Evolutionary conservation across 768 basidiomycete genomes (phyloP).

Genomic region (Arthromyces matolae): DNA sequence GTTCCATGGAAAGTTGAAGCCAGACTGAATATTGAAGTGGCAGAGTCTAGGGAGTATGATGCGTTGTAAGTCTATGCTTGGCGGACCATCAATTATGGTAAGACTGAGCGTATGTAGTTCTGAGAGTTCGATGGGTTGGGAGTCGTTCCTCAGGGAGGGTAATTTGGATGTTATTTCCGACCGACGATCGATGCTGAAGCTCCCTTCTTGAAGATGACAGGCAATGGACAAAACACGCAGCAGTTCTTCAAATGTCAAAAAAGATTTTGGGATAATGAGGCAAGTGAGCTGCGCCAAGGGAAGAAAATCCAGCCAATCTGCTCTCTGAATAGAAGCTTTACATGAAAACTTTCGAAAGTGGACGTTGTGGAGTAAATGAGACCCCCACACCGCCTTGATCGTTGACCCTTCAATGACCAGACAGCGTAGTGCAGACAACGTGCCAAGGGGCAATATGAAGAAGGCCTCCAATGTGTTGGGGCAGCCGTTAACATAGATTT

Average conservation of each 20-base stretch:
- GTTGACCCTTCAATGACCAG: neutral
- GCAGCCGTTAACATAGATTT: neutral
- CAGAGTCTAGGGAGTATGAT: conserved; percentile 5
- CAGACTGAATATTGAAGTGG: neutral
- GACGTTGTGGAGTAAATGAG: neutral
- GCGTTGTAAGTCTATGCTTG: neutral
- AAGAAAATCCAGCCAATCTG: conserved; percentile 2
- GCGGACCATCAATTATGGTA: neutral
- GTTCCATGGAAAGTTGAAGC: neutral
- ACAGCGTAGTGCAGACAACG: neutral
- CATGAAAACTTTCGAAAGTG: neutral
- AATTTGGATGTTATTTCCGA: neutral
- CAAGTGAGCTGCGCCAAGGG: conserved; percentile 6
- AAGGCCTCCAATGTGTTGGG: neutral
- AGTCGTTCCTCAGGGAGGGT: neutral
- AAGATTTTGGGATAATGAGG: neutral
- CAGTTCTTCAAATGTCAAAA: neutral
- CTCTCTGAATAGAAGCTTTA: neutral
- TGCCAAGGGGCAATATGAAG: neutral
- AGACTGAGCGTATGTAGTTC: neutral
- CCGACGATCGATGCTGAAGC: no score
- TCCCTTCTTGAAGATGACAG: neutral
- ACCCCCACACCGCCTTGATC: neutral
- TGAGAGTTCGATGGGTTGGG: neutral
- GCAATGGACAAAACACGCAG: neutral